Conservation (phyloP, 176 grass and related monocot species). For the Oryza punctata region DNA sequence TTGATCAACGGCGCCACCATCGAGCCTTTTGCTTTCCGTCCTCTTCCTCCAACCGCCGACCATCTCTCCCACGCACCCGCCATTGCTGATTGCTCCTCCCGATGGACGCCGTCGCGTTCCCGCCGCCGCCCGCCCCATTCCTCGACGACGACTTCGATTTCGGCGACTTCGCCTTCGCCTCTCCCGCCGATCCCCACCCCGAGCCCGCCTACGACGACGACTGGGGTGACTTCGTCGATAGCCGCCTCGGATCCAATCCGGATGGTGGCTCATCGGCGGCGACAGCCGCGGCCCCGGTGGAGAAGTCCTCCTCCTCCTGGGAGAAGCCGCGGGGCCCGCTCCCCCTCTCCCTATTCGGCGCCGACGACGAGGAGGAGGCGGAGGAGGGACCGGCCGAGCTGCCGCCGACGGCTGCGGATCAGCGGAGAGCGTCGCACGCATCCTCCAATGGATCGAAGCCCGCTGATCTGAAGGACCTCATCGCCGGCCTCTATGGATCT, state of each 20-base stretch:
- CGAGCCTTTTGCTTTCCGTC: not conserved
- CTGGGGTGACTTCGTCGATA: conserved; percentile 58
- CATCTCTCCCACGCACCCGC: not conserved
- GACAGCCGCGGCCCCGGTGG: not conserved
- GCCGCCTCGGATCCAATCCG: conserved; percentile 39
- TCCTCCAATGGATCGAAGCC: not conserved
- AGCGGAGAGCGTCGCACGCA: not conserved
- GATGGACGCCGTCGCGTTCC: conserved; percentile 62
- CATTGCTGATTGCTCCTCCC: not conserved
- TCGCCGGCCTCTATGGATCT: conserved; percentile 53
- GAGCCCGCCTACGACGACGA: conserved; percentile 59
- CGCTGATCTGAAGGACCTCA: conserved; percentile 57
- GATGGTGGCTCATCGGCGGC: not conserved
- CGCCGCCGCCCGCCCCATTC: conserved; percentile 51
- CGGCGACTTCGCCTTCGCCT: conserved; percentile 49
- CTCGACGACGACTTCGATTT: conserved; percentile 57
- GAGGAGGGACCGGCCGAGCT: conserved; percentile 8
- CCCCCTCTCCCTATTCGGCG: conserved; percentile 57
- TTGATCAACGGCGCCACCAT: not conserved
- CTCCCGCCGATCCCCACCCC: not conserved
- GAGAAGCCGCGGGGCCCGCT: conserved; percentile 54
- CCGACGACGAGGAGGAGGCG: conserved; percentile 8
- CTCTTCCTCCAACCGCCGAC: not conserved
- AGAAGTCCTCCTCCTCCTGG: conserved; percentile 16
- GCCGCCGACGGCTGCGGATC: not conserved